Evolutionary conservation across 306 rosid genomes (phyloP).

Genomic region (Vicia villosa): DNA sequence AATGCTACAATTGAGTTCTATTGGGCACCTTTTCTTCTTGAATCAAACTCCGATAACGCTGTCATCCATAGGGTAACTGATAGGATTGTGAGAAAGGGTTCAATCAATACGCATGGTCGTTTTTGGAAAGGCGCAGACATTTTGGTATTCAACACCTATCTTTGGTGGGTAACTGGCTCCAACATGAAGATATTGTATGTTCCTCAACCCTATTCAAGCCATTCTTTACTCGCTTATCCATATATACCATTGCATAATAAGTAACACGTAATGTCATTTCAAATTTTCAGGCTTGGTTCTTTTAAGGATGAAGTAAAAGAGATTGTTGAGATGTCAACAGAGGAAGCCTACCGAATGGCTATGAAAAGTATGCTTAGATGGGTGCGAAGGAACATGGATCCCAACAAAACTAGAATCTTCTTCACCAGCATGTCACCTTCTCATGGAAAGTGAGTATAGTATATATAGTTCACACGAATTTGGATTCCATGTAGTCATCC

Average conservation of each 20-base stretch:
- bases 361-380: constrained; percentile 89
- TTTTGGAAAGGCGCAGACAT: constrained; percentile 84
- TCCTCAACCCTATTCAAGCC: not conserved
- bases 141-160: constrained; percentile 80
- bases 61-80: constrained; percentile 79
- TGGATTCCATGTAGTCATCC: not conserved
- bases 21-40: constrained; percentile 97
- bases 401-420: constrained; percentile 76
- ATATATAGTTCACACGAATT: not conserved
- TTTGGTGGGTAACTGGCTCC: constrained; percentile 94
- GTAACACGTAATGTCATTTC: not conserved
- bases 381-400: constrained; percentile 77
- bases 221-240: not conserved
- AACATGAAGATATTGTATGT: constrained; percentile 81
- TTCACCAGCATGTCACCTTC: constrained; percentile 99
- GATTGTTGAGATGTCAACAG: constrained; percentile 62
- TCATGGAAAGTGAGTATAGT: constrained; percentile 64
- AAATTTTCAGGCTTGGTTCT: constrained; percentile 67
- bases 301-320: constrained; percentile 76
- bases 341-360: constrained; percentile 89
- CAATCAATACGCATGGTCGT: constrained; percentile 81
- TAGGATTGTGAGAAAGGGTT: constrained; percentile 82
- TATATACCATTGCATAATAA: not conserved
- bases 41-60: constrained; percentile 89
- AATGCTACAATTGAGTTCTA: constrained; percentile 95